Evolutionary conservation across 176 grass and related monocot species (phyloP), one percentile per base, ranked within the genome.

Genomic region (Phyllostachys edulis): DNA sequence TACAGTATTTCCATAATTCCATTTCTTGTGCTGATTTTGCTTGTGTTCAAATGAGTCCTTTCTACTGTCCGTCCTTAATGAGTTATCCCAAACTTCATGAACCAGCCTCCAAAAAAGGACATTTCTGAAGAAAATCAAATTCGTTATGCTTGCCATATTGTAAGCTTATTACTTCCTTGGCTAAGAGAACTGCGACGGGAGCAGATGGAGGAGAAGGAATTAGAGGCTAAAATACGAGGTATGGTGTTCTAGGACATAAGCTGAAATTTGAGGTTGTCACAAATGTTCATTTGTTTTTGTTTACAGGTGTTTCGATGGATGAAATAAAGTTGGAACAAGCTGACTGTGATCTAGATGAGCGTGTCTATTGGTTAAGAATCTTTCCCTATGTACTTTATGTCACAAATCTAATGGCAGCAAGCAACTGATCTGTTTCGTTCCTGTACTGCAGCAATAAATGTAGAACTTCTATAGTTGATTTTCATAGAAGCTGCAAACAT

Each of bases 401-500:
- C 7, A 57, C 55, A 52, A 65, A 57, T 88, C 8, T 42, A 60
- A 63, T 76, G 10, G 36, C 61, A 69, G 20, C 78, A 75, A 54
- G 13, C 34, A 63, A 49, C 56, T 88, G 56, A 83, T 68, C 5
- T 41, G 13, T 79, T 32, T 49, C 21, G n/a, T 49, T 67, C 5
- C 36, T 83, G 21, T 81, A 20, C 24, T 71, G 76, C 89, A 93
- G 95, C 75, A 66, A 91, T 73, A 87, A 61, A 5, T 94, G 95
- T 68, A 94, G 24, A 85, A 97, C 95, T 61, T 97, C 92, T 41
- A 94, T 98, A 57, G 82, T 90, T 78, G 90, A 98, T 85, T 88
- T 90, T 47, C 95, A 98, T 72, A 88, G 95, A 89, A 93, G 90
- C 68, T 98, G 95, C 72, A 84, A 75, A 7, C 20, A 34, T 46